These are phyloP conservation scores for Aegilops bicornis DNA, from an alignment of 176 grass and related monocot species.

Conservation along the genomic window DNA sequence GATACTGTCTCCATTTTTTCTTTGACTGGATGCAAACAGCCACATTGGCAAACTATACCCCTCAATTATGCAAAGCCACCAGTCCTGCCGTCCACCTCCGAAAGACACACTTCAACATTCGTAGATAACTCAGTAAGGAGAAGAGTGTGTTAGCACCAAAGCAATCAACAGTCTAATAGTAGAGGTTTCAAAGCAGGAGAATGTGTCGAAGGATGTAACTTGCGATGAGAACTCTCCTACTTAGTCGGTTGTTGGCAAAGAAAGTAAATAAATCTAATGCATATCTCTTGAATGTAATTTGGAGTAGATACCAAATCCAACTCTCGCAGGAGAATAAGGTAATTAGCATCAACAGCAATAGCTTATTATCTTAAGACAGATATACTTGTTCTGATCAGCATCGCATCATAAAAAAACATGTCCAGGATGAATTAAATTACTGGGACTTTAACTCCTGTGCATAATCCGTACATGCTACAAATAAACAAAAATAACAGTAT, in stretches of 20 bases:
- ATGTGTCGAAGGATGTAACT: neutral
- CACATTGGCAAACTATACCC: neutral
- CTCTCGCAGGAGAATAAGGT: neutral
- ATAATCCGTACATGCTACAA: neutral
- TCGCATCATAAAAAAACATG: neutral
- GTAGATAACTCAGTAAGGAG: neutral
- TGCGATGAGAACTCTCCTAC: neutral
- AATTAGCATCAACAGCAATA: conserved; percentile 6
- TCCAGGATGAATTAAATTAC: conserved; percentile 6
- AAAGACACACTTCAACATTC: neutral
- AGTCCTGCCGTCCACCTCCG: neutral
- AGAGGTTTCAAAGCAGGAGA: neutral
- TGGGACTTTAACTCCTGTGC: neutral
- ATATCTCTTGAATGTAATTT: neutral
- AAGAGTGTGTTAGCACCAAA: neutral
- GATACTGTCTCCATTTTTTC: neutral
- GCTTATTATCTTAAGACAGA: neutral
- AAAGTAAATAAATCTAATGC: neutral
- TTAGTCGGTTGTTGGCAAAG: neutral
- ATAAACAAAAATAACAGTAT: neutral
- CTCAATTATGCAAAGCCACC: neutral
- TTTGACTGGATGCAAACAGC: neutral
- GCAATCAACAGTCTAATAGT: neutral
- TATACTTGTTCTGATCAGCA: neutral
- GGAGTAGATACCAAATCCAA: neutral